phyloP scores from a whole-genome alignment of 371 early-diverging fungal species.

The Mucor racemosus region DNA sequence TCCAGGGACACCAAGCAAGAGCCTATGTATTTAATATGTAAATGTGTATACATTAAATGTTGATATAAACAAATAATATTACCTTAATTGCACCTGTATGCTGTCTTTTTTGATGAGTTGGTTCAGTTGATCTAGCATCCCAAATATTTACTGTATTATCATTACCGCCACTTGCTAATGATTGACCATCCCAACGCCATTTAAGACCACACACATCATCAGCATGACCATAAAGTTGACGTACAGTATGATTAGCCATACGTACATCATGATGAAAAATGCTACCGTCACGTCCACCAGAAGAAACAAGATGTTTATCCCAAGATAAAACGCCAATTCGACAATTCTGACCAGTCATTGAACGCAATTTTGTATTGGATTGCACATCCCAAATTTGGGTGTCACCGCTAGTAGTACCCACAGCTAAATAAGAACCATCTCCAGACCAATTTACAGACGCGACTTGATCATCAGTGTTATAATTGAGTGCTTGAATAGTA shows the following conservation, averaged over 20 bases:
- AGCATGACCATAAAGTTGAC: constrained; percentile 72
- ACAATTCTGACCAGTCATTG: constrained; percentile 75
- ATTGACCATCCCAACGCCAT: constrained; percentile 88
- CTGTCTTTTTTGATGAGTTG: constrained; percentile 72
- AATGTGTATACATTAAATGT: neutral
- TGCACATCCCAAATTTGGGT: constrained; percentile 89
- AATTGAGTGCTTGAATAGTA: constrained; percentile 69
- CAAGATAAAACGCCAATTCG: constrained; percentile 89
- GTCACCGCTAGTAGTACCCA: constrained; percentile 86
- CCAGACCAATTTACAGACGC: constrained; percentile 79
- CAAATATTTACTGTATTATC: constrained; percentile 96
- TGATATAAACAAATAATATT: constrained; percentile 6
- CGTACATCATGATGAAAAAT: constrained; percentile 97
- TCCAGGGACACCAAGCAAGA: constrained; percentile 99
- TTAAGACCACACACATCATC: constrained; percentile 94
- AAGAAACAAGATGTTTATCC: constrained; percentile 83
- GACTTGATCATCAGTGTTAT: constrained; percentile 59
- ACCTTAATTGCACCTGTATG: constrained; percentile 93
- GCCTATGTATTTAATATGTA: constrained; percentile 67
- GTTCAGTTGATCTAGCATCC: constrained; percentile 75
- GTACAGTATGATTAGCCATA: constrained; percentile 72
- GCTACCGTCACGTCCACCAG: constrained; percentile 89
- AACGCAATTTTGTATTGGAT: constrained; percentile 66
- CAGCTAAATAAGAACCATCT: constrained; percentile 82
- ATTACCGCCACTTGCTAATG: constrained; percentile 97